Percentiles rank a stretch among this genome's conserved stretches.
Evolutionary conservation across 495 filamentous ascomycete genomes (phyloP).

Genomic region (Hypoxylon crocopeplum): DNA sequence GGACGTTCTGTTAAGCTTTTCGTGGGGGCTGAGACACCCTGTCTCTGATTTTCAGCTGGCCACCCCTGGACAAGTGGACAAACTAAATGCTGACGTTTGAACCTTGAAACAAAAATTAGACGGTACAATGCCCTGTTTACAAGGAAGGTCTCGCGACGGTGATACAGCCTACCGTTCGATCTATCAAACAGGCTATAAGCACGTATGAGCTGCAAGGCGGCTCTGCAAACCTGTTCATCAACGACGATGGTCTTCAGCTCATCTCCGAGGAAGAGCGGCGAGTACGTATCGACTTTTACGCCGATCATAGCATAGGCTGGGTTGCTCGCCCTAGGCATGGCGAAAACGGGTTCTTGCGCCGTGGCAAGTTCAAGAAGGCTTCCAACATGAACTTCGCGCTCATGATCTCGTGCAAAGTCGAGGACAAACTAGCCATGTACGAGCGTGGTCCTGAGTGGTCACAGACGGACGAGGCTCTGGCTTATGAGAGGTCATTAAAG

Average conservation of each 20-base stretch:
- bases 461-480: constrained; percentile 71
- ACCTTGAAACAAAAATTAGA: constrained; percentile 41
- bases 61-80: background rate
- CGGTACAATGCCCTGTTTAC: constrained; percentile 76
- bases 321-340: constrained; percentile 72
- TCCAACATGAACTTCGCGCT: constrained; percentile 87
- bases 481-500: constrained; percentile 71
- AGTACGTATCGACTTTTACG: constrained; percentile 70
- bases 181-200: constrained; percentile 75
- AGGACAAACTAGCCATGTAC: constrained; percentile 67
- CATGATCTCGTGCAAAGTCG: constrained; percentile 76
- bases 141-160: constrained; percentile 71
- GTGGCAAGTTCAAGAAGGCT: constrained; percentile 76
- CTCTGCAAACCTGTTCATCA: constrained; percentile 81
- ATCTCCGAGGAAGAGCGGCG: constrained; percentile 69
- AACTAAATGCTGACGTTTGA: constrained; percentile 7
- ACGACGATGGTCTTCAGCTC: constrained; percentile 79
- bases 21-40: constrained; percentile 10
- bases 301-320: constrained; percentile 82
- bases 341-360: constrained; percentile 66
- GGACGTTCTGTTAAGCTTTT: background rate
- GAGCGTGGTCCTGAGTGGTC: constrained; percentile 67
- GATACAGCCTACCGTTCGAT: constrained; percentile 72
- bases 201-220: constrained; percentile 83
- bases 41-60: background rate